Base-by-base conservation (phyloP, 2,329 filamentous ascomycete species). In the Bipolaris gigantea region DNA sequence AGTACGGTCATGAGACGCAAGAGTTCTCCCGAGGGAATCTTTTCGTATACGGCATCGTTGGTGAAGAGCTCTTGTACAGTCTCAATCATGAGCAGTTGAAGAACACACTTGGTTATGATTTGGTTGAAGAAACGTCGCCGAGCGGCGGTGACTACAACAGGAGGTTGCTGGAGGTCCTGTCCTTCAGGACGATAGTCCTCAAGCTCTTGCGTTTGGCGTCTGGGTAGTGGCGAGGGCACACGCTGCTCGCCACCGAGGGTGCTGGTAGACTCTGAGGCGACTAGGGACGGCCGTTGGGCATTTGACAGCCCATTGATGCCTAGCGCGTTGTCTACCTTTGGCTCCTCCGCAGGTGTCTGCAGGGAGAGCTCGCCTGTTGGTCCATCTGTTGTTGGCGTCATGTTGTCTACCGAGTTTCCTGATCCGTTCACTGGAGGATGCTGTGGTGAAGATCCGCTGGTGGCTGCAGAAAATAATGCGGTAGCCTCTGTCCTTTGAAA, bases 21-120 rank as follows among this genome's bases (percentile, higher is more conserved):
- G 0, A 99, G 85, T 71, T 97, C 92, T 9, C 84, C 79, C 0
- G 92, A 96, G 0, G 94, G 95, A 35, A 99, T 99, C 72, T 96
- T 87, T 5, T 87, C 83, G 72, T 99, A 99, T 15, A 99, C 95
- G 1, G 89, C 85, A 71, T 97, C 92, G 74, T 97, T 99, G 64
- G 92, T 95, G 79, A 99, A 99, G 44, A 99, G 85, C 75, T 99
- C 95, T 69, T 96, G 95, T 38, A 99, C 95, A 0, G 95, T 99
- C 75, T 99, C 95, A 65, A 99, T 99, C 92, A 99, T 99, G 60
- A 99, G 85, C 2, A 99, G 84, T 75, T 99, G 95, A 8, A 99
- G 81, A 4, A 99, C 95, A 72, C 94, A 99, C 63, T 95, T 93
- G 13, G 93, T 97, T 75, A 99, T 99, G 74, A 99, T 99, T 64